Percentiles rank a stretch among this genome's conserved stretches.
Conservation (phyloP, 306 rosid genomes). For the Prinsepia uniflora region DNA sequence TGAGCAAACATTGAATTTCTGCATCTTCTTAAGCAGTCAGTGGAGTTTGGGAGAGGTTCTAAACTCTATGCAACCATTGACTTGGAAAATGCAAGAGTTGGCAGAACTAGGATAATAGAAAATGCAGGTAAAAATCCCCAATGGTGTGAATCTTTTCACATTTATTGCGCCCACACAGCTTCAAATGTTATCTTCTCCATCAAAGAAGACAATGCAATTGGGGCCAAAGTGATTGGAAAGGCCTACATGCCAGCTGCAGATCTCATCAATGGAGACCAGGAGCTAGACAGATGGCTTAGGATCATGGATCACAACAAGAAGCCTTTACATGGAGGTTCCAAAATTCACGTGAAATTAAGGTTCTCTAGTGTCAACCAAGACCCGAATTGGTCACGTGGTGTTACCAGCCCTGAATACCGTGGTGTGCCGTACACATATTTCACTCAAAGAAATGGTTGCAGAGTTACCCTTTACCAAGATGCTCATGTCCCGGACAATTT, state of each 20-base stretch:
- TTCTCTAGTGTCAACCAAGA: slow-evolving; percentile 27
- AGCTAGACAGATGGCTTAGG: slow-evolving; percentile 38
- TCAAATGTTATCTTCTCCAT: slow-evolving; percentile 33
- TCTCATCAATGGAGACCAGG: slow-evolving; percentile 27
- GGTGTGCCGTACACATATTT: slow-evolving; percentile 49
- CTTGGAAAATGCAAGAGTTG: slow-evolving; percentile 40
- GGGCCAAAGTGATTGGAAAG: slow-evolving; percentile 41
- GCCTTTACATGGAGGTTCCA: slow-evolving; percentile 25
- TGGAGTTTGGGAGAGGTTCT: slow-evolving; percentile 17
- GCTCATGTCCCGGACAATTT: slow-evolving; percentile 41
- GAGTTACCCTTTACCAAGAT: slow-evolving; percentile 51
- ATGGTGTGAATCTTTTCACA: slow-evolving; percentile 43
- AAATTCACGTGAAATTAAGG: slow-evolving; percentile 31
- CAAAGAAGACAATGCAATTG: slow-evolving; percentile 36
- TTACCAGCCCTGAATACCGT: slow-evolving; percentile 27
- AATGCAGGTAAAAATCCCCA: slow-evolving; percentile 25
- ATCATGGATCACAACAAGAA: slow-evolving; percentile 22
- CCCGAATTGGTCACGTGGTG: slow-evolving; percentile 38
- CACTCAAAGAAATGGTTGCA: slow-evolving; percentile 41
- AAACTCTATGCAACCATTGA: slow-evolving; percentile 40
- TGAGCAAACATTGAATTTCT: slow-evolving; percentile 3
- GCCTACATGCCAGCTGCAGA: slow-evolving; percentile 34
- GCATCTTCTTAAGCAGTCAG: slow-evolving; percentile 24
- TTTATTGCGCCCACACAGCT: slow-evolving; percentile 44
- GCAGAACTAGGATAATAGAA: slow-evolving; percentile 30